These are phyloP conservation scores for Hevea brasiliensis DNA, from an alignment of 345 rosid species.

Conservation along the genomic window DNA sequence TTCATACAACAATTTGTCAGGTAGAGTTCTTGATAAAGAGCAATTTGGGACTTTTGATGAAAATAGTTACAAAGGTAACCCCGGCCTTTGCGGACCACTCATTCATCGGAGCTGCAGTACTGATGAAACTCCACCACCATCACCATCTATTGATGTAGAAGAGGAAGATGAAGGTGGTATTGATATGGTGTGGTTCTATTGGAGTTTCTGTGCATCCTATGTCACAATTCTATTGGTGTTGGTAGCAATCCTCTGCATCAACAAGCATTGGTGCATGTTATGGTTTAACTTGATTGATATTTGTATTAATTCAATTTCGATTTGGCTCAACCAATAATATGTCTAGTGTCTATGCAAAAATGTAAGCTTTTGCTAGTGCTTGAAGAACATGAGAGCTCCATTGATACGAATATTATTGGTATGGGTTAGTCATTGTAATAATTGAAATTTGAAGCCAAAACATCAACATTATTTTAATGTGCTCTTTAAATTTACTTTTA, in stretches of 20 bases:
- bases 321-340: too few species aligned
- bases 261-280: slow-evolving; percentile 1
- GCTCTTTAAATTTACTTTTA: too few species aligned
- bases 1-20: slow-evolving; percentile 7
- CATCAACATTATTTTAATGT: too few species aligned
- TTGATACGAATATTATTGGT: too few species aligned
- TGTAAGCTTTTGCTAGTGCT: too few species aligned
- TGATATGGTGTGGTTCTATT: slow-evolving; percentile 6
- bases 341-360: too few species aligned
- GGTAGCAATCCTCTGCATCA: not conserved
- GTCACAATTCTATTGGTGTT: not conserved
- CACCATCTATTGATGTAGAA: not conserved
- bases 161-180: slow-evolving; percentile 2
- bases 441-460: too few species aligned
- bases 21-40: not conserved
- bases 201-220: slow-evolving; percentile 2
- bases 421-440: too few species aligned
- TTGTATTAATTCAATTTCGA: not conserved
- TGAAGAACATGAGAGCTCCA: too few species aligned
- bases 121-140: not conserved
- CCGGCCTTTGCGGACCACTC: not conserved
- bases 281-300: not conserved
- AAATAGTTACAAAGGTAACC: slow-evolving; percentile 4
- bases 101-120: not conserved
- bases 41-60: slow-evolving; percentile 1